Base-by-base conservation (phyloP, 1,139 yeast genomes). In the Saccharomyces hybrid region DNA sequence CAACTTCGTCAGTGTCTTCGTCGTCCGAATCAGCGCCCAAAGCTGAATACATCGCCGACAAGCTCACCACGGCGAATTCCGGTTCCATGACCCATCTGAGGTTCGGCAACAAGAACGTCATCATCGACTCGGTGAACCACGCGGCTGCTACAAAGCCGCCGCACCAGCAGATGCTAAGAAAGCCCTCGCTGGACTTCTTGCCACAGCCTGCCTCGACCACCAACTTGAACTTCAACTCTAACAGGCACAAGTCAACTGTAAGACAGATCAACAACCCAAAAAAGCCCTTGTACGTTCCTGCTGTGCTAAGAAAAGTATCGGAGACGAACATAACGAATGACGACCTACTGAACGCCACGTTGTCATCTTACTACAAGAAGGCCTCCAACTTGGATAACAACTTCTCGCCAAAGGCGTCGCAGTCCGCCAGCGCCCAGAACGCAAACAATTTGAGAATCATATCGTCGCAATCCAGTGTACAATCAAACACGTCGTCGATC, bases 251-350 rank as follows among this genome's bases (percentile, higher is more conserved):
- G 52, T 58, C 61, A 28, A 56, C 54, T 44, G 58, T 74, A 12
- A 74, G 82, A 64, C 89, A 84, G 61, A 81, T 85, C 51, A 81
- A 81, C 59, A 84, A 83, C 27, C 88, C 89, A 55, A 80, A 90
- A 64, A 84, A 87, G 63, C 97, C 97, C 5, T 75, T 90, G 75
- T 90, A 89, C 67, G 78, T 87, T 0, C 97, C 98, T 0, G 96
- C 96, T 0, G 98, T 90, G 5, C 75, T 91, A 54, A 77, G 97
- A 32, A 82, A 80, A 64, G 66, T 66, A 4, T 75, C 80, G 0
- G 71, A 67, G 54, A 73, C 78, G 1, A 75, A 73, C 53, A 63
- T 74, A 48, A 73, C 71, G 24, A 71, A 68, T 12, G 75, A 72
- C 49, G 75, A 71, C 54, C 53, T 71, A 26, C 55, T 57, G 42